Base-by-base conservation (phyloP, 169 alveolate species). In the Plasmodium ovale region DNA sequence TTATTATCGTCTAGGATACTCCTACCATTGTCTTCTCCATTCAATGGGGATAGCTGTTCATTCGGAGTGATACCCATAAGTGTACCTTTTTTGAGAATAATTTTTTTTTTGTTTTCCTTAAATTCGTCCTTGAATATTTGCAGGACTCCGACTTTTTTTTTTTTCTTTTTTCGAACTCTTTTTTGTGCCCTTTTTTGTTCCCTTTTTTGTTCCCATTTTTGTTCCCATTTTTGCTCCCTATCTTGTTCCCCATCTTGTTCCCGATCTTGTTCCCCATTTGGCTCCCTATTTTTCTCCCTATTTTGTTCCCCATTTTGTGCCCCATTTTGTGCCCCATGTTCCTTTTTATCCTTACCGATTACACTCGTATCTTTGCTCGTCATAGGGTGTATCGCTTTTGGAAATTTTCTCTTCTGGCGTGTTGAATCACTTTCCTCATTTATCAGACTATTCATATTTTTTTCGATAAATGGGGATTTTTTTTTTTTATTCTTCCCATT, bases 51-150 rank as follows among this genome's bases (percentile, higher is more conserved):
- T 47, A 47, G 12, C 16, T 47, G 56, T 47, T 47, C 56, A n/a
- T 47, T 47, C 16, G 12, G 12, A n/a, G 16, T 47, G 16, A 47
- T 47, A 47, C 16, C 16, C 19, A 7, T 21, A 6, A 37, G 16
- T 67, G 69, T 5, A 2, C 10, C 16, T 27, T 64, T 79, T 7
- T 64, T 82, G 14, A 47, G 2, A 3, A 79, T 19, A 1, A 35
- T 23, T 59, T 79, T 79, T 56, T 47, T 31, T 9, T 64, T 64
- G 39, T 79, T 64, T 14, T 79, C 72, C 29, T 39, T 31, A 53
- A 62, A 79, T 64, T 79, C 89, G 29, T 79, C 89, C 42, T 79
- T 79, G 29, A 79, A 79, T 9, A 79, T 69, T 21, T 79, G 19
- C 27, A 79, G 19, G 10, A 79, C 59, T 19, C n/a, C 67, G n/a